A percentile compares a stretch with the other conserved stretches of the same genome.
These are phyloP conservation scores for Epichloe baconii DNA, from an alignment of 2,329 filamentous ascomycete species.

Conservation along the genomic window DNA sequence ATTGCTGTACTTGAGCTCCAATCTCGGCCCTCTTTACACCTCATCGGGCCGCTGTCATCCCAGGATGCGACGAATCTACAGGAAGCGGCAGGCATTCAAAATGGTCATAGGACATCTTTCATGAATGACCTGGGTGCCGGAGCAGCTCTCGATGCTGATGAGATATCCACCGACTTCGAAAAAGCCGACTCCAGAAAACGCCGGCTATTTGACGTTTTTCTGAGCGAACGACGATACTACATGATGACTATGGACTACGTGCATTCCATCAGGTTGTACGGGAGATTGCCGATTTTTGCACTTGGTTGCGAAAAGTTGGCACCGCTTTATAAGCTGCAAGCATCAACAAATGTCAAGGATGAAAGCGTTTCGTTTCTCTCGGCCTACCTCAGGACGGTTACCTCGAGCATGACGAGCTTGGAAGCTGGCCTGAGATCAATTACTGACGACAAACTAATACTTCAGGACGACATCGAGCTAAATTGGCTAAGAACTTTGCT, in stretches of 20 bases:
- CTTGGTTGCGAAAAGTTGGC: constrained; percentile 15
- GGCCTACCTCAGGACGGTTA: constrained; percentile 34
- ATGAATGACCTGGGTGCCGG: constrained; percentile 36
- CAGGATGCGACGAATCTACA: constrained; percentile 68
- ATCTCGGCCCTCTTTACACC: constrained; percentile 56
- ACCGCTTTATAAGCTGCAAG: constrained; percentile 18
- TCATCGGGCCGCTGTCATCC: constrained; percentile 58
- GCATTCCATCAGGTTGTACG: constrained; percentile 34
- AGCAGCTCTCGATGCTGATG: constrained; percentile 36
- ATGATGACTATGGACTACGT: constrained; percentile 48
- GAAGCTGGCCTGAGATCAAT: constrained; percentile 36
- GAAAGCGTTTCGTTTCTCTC: constrained; percentile 32
- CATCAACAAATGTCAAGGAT: constrained; percentile 15
- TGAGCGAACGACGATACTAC: constrained; percentile 58
- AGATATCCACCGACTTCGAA: constrained; percentile 46
- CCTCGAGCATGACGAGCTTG: constrained; percentile 35
- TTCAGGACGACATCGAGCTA: constrained; percentile 39
- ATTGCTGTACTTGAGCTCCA: constrained; percentile 77
- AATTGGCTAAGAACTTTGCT: constrained; percentile 51
- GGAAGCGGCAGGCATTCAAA: constrained; percentile 56
- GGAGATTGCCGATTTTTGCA: constrained; percentile 22
- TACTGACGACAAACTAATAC: constrained; percentile 33
- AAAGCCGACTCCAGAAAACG: constrained; percentile 47
- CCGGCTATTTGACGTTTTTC: constrained; percentile 58
- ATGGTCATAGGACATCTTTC: constrained; percentile 44